Base-by-base conservation (phyloP, 2,329 filamentous ascomycete species). In the Colletotrichum caudatum region DNA sequence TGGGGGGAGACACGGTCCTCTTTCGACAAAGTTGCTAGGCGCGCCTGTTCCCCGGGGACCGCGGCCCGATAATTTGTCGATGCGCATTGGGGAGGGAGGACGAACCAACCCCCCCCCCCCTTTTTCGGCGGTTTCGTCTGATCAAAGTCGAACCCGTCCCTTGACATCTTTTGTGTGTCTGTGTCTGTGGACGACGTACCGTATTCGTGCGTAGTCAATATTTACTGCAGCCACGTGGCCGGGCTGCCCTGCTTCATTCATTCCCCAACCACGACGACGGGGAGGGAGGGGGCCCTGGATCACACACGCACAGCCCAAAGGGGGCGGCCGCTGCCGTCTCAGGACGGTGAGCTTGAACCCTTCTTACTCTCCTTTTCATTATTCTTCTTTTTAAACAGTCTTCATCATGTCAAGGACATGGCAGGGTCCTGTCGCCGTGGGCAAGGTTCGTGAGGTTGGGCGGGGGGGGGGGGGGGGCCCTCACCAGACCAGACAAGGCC, bases 1-100 rank as follows among this genome's bases (percentile, higher is more conserved):
- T n/a, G 5, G 18, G 5, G 9, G 2, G 1, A 20, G 7, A 20
- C 3, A 46, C 2, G n/a, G n/a, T n/a, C n/a, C n/a, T n/a, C n/a
- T n/a, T n/a, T n/a, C n/a, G n/a, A n/a, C n/a, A 20, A 46, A 46
- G 18, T 46, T 46, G 18, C 41, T 20, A 18, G 18, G 16, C 39
- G 12, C 39, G 5, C 7, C 16, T 33, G 8, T n/a, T 2, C 46
- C 39, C 44, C n/a, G n/a, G n/a, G 46, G 37, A 26, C 46, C n/a
- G 33, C 29, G 33, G 46, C 50, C 14, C 20, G 59, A 39, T 2
- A 20, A 8, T 5, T 37, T 39, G 44, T 48, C 44, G 44, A 23
- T 33, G 44, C 29, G 44, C 29, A 7, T 37, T 8, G 18, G 18
- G 18, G 18, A 8, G 18, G 26, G 26, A 20, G 44, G 44, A 46